Base-by-base conservation (phyloP, 1,284 basidiomycete species). In the Boletus sp. region DNA sequence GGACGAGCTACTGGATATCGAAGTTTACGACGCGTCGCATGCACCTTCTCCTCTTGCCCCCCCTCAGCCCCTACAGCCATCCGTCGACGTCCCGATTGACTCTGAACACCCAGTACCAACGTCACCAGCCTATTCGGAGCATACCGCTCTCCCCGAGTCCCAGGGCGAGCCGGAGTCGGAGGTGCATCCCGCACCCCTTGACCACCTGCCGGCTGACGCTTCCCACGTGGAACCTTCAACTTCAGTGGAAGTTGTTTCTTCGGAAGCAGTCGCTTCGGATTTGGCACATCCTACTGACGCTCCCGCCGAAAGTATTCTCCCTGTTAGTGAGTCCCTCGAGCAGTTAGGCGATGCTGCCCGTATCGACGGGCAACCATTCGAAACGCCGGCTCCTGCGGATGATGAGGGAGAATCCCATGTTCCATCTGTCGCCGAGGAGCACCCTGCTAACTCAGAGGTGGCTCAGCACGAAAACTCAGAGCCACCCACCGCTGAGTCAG, bases 11-110 rank as follows among this genome's bases (percentile, higher is more conserved):
- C 66, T 79, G 49, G 84, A 91, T 68, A 77, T 88, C 47, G 86
- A 90, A 65, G 79, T 89, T 41, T 77, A 80, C 63, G 86, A 88
- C 66, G 80, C 74, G 42, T 78, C 81, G 29, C 73, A 72, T 47
- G 67, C 60, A 5, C 61, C 69, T 20, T 73, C 77, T 37, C 74
- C 76, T 42, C 63, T 69, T 35, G 57, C 56, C 29, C 50, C 58
- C 48, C 51, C 39, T 44, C 65, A 60, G 20, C 48, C 61, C 36
- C 53, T 72, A 15, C 67, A 62, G 7, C 59, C 63, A 49, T 50
- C 63, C 20, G 37, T 42, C 24, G 65, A 66, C 50, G 60, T 61
- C 29, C 39, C 57, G 22, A 57, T 71, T 42, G 59, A 60, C 36
- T 52, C 70, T 57, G 65, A 51, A 53, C 59, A 46, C 35, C 47